Base-by-base conservation (phyloP, 2,329 filamentous ascomycete genomes). In the Lachnellula occidentalis region DNA sequence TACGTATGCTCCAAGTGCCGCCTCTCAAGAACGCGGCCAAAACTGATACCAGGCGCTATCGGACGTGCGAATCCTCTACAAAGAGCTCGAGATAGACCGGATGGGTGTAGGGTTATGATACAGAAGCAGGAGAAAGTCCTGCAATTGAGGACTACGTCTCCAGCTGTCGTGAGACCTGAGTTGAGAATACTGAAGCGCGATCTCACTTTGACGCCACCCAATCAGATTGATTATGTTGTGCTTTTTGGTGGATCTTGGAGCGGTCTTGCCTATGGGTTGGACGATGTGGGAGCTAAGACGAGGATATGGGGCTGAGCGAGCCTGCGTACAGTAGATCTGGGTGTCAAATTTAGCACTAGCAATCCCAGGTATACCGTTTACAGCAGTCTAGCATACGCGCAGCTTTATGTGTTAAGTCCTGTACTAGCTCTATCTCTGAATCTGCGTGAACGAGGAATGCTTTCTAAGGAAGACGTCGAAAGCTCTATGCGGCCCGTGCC, bases 151-250 rank as follows among this genome's bases (percentile, higher is more conserved):
- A 37, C 50, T 45, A 45, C 50, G 45, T 24, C 49, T 45, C 54
- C 49, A 24, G 43, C 49, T 17, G 34, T 48, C 43, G 43, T 49
- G 49, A 48, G 54, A 52, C 54, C 54, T 48, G 54, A 56, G 54
- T 45, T 52, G 45, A 51, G 54, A 56, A 41, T 52, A 49, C 50
- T 46, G 52, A 37, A 48, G 24, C 37, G 36, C 45, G 39, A 56
- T 52, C 49, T 56, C 41, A 52, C 49, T 53, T 52, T 45, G 17
- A 56, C 34, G 36, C 50, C 54, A 48, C 42, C 49, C 12, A 52
- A 51, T 39, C 49, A 51, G 39, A 52, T 56, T 52, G 49, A 52
- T 48, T 56, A 52, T 49, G 37, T 48, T 48, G 34, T 53, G 43
- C 53, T 56, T 48, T 56, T 56, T 52, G 37, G 22, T n/a, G 53